Evolutionary conservation across 768 basidiomycete genomes (phyloP), one percentile per base, ranked within the genome.

Genomic region (Lactarius quietus): DNA sequence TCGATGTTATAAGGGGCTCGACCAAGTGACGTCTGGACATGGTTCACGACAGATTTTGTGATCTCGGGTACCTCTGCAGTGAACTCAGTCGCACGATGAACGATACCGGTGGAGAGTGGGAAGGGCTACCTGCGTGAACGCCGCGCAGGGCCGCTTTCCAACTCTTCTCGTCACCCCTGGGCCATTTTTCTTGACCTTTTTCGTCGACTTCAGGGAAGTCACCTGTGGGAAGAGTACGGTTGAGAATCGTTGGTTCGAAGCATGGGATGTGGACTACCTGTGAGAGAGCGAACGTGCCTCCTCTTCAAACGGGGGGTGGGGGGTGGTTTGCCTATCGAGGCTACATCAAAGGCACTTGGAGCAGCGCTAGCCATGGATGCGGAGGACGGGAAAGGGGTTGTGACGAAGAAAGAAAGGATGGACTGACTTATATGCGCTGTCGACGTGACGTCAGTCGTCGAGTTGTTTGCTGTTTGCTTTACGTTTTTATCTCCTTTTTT

Each of bases 1-100:
- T 92, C 89, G 59, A 96, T 80, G 74, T 93, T 98, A 80, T 91
- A 92, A 2, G 94, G 84, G 74, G 95, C 93, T 55, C 95, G 87
- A 6, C 93, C 93, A 56, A 99, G 82, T 18, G 93, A 91, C 0
- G 95, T 92, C 73, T 93, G 91, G 28, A 92, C 90, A 72, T 93
- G 92, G 72, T 84, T 84, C 52, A 93, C 89, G 70, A 94, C 80
- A 31, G 88, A 89, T 72, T 83, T 86, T 10, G 89, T 87, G 74
- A 93, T 85, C 15, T 80, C 78, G 23, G 77, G 74, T 43, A 86
- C 81, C 62, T 83, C 91, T 91, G 70, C 14, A 39, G 14, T 38
- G 54, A 38, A n/a, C 51, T 39, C 55, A 29, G 65, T 41, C 36
- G 31, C 18, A 60, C 52, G 59, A 54, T 56, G 56, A 52, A 23